phyloP scores from a whole-genome alignment of 2,329 filamentous ascomycete genomes.

The Penicillium nordicum region DNA sequence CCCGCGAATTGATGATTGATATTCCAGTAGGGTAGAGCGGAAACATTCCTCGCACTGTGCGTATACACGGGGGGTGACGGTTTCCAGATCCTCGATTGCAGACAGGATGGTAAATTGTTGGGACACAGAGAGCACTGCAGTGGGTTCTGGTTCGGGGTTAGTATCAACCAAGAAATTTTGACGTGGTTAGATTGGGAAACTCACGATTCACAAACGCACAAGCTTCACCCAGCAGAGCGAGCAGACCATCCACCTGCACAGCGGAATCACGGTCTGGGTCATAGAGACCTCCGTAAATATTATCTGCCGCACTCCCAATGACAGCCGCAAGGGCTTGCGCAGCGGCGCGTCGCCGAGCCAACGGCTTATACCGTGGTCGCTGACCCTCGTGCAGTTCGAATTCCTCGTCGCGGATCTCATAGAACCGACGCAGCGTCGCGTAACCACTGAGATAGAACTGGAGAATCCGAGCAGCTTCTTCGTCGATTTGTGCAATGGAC shows the following conservation, averaged over 20 bases:
- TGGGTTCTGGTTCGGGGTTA: constrained; percentile 44
- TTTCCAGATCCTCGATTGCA: constrained; percentile 75
- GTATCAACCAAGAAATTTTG: constrained; percentile 1
- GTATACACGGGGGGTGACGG: constrained; percentile 69
- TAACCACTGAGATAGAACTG: constrained; percentile 88
- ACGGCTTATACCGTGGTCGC: constrained; percentile 48
- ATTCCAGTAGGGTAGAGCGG: constrained; percentile 68
- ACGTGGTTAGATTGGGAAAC: constrained; percentile 14
- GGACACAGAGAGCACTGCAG: constrained; percentile 60
- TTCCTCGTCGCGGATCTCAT: constrained; percentile 77
- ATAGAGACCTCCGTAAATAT: constrained; percentile 85
- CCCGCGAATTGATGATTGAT: constrained; percentile 53
- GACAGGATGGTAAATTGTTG: constrained; percentile 74
- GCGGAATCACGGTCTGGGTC: constrained; percentile 77
- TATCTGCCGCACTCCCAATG: constrained; percentile 80
- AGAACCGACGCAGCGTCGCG: constrained; percentile 84
- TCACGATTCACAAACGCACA: constrained; percentile 68
- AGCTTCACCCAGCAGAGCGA: constrained; percentile 79
- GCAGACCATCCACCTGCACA: constrained; percentile 80
- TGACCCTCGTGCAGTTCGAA: constrained; percentile 37
- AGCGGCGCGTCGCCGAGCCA: constrained; percentile 65
- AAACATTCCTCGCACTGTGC: constrained; percentile 75
- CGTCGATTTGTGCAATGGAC: constrained; percentile 68
- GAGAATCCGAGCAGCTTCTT: constrained; percentile 77
- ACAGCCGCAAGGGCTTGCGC: constrained; percentile 75